Conservation (phyloP, 2,329 filamentous ascomycete species). For the Lecanicillium sp. region DNA sequence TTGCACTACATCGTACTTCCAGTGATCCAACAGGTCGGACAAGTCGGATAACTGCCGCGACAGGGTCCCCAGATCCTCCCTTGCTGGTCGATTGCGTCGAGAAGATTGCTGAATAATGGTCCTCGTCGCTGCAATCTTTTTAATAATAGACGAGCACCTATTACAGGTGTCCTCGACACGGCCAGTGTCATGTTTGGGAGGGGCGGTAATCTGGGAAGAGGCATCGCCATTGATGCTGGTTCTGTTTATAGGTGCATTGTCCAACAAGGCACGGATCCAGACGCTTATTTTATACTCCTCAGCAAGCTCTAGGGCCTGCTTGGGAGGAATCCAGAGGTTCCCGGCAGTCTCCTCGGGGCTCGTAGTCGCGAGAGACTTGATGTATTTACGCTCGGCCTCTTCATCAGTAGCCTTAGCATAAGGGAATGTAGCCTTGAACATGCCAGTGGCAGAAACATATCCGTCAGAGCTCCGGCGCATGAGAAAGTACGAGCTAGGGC, state of each 20-base stretch:
- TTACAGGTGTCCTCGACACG: too few relatives aligned
- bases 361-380: conserved; percentile 74
- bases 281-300: conserved; percentile 77
- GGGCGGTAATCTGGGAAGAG: conserved; percentile 71
- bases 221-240: conserved; percentile 44
- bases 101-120: too few relatives aligned
- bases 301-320: conserved; percentile 71
- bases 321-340: conserved; percentile 90
- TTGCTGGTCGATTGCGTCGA: too few relatives aligned
- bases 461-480: conserved; percentile 87
- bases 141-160: too few relatives aligned
- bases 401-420: conserved; percentile 67
- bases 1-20: too few relatives aligned
- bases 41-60: too few relatives aligned
- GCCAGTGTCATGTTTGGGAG: conserved; percentile 75
- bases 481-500: conserved; percentile 89
- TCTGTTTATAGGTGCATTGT: conserved; percentile 67
- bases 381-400: conserved; percentile 67
- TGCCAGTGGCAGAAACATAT: conserved; percentile 77
- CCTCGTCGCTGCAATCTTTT: too few relatives aligned
- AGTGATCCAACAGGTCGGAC: too few relatives aligned
- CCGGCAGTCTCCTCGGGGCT: conserved; percentile 90
- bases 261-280: conserved; percentile 90
- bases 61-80: too few relatives aligned
- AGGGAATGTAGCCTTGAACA: conserved; percentile 87